Evolutionary conservation across 306 rosid genomes (phyloP).

Genomic region (Trifolium pratense): DNA sequence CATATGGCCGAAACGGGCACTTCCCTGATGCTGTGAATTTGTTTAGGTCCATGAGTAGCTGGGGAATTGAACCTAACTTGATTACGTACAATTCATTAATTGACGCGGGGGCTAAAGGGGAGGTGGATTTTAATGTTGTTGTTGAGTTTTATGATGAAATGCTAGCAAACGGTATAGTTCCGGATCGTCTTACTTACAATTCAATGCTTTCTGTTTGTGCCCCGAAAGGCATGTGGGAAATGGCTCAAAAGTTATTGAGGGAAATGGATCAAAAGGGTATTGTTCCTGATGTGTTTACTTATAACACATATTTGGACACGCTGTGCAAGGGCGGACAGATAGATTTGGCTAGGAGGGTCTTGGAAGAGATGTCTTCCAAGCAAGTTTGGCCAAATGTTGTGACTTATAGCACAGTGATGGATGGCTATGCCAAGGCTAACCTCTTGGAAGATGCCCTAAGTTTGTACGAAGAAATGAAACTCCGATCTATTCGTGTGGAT

Average conservation of each 20-base stretch:
- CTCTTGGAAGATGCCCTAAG: slow-evolving; percentile 75
- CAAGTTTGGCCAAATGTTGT: slow-evolving; percentile 77
- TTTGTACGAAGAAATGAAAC: slow-evolving; percentile 74
- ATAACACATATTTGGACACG: slow-evolving; percentile 85
- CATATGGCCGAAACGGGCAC: slow-evolving; percentile 73
- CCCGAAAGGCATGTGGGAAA: slow-evolving; percentile 83
- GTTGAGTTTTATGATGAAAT: slow-evolving; percentile 75
- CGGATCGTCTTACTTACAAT: slow-evolving; percentile 84
- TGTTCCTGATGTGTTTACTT: slow-evolving; percentile 75
- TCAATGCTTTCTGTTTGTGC: slow-evolving; percentile 83
- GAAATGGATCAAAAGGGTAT: slow-evolving; percentile 77
- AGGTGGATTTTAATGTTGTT: slow-evolving; percentile 65
- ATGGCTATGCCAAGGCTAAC: slow-evolving; percentile 86
- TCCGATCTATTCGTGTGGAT: slow-evolving; percentile 61
- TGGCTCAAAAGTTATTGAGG: slow-evolving; percentile 60
- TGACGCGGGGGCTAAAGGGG: slow-evolving; percentile 86
- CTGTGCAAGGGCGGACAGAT: slow-evolving; percentile 86
- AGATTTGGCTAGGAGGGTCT: slow-evolving; percentile 71
- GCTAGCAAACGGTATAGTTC: slow-evolving; percentile 60
- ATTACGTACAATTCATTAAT: slow-evolving; percentile 86
- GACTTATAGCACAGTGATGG: slow-evolving; percentile 85
- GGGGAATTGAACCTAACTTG: slow-evolving; percentile 80
- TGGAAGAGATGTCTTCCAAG: slow-evolving; percentile 74
- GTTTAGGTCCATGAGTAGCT: slow-evolving; percentile 65
- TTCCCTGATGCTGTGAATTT: slow-evolving; percentile 60